phyloP scores from a whole-genome alignment of 768 basidiomycete species.

The Collybia nuda region DNA sequence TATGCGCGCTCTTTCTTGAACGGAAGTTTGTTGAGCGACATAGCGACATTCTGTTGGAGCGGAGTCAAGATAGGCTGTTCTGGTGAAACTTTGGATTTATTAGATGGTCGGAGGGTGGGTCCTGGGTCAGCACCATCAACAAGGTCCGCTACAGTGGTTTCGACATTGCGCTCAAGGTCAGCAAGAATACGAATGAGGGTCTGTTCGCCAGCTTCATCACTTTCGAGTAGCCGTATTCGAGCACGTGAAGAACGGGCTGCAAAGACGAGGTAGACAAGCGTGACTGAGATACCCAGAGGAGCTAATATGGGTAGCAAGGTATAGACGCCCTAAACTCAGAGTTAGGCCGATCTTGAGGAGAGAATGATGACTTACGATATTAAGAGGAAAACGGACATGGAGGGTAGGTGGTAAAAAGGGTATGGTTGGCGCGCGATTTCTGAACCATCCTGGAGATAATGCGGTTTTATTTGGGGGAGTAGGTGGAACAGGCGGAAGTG shows the following conservation, averaged over 20 bases:
- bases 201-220: constrained; percentile 42
- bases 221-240: constrained; percentile 66
- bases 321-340: constrained; percentile 44
- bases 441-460: constrained; percentile 46
- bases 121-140: constrained; percentile 43
- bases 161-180: constrained; percentile 58
- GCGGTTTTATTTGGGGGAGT: constrained; percentile 34
- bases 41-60: constrained; percentile 55
- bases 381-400: constrained; percentile 64
- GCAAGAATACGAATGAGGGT: constrained; percentile 58
- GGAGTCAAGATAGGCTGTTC: constrained; percentile 51
- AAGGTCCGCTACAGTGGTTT: constrained; percentile 59
- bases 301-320: constrained; percentile 61
- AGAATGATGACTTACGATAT: constrained; percentile 50
- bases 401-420: constrained; percentile 59
- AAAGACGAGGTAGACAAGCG: constrained; percentile 55
- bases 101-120: constrained; percentile 5
- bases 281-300: constrained; percentile 54
- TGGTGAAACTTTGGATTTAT: constrained; percentile 1
- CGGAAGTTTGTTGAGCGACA: constrained; percentile 66
- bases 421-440: constrained; percentile 32
- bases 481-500: constrained; percentile 41
- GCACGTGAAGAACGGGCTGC: constrained; percentile 58
- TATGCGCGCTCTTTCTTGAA: constrained; percentile 71
- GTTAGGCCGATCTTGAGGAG: constrained; percentile 1